Base-by-base conservation (phyloP, 805 yeast genomes). In the Jamesozyma rosinii region DNA sequence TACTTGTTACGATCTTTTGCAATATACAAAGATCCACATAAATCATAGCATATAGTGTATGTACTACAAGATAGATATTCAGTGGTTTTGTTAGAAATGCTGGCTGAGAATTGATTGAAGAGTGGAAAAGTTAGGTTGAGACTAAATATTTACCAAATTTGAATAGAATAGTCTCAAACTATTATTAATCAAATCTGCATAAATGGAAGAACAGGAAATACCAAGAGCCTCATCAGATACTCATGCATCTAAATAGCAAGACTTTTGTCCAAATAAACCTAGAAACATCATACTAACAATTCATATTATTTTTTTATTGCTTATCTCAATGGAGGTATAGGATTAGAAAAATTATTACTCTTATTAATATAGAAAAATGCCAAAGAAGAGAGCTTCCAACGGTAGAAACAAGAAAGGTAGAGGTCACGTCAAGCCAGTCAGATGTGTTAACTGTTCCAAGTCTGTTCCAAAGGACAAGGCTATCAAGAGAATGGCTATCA, bases 361-460 rank as follows among this genome's bases (percentile, higher is more conserved):
- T 30, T 24, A n/a, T 21, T 10, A 17, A 3, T 26, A 37, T 4
- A 24, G 22, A 37, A 37, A 74, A 58, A 92, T 92, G 98, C 97
- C 98, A 76, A 92, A 92, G 87, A 92, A 92, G 97, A 90, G 98
- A 89, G 87, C 97, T 75, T 87, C 97, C 92, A 88, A 89, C 97
- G 98, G 98, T 83, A 90, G 98, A 82, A 92, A 92, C 92, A 92
- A 92, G 94, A 88, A 87, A 80, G 97, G 97, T 72, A 92, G 98
- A 86, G 98, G 98, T 72, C 97, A 92, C 95, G 95, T 86, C 75
- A 85, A 85, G 76, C 95, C 95, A 72, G 97, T 90, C 69, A 89
- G 98, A 84, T 92, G 98, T 81, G 83, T 88, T 70, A 92, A 92
- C 96, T 92, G 98, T 77, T 84, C 96, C 67, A 87, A 95, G 76